phyloP scores from a whole-genome alignment of 1,139 yeast species.

The Diutina siamensis region DNA sequence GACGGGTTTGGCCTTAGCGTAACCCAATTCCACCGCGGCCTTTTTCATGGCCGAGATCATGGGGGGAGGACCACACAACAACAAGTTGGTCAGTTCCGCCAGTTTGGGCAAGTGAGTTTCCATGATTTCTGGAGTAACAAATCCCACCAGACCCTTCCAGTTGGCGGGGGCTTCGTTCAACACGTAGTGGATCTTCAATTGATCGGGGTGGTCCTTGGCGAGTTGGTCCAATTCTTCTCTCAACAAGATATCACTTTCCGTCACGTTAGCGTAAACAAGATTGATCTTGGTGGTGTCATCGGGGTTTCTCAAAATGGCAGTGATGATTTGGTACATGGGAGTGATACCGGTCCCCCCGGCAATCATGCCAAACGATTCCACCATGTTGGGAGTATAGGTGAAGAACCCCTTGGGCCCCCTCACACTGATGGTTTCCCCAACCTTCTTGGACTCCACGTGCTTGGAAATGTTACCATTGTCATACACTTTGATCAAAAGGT shows the following conservation, averaged over 20 bases:
- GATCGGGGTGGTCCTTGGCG: slow-evolving; percentile 47
- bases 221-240: slow-evolving; percentile 69
- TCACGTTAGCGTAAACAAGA: slow-evolving; percentile 12
- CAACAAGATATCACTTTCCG: slow-evolving; percentile 20
- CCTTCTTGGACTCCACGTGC: slow-evolving; percentile 52
- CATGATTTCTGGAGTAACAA: slow-evolving; percentile 68
- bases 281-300: slow-evolving; percentile 11
- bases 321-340: slow-evolving; percentile 13
- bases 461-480: slow-evolving; percentile 84
- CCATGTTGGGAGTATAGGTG: slow-evolving; percentile 75
- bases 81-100: slow-evolving; percentile 51
- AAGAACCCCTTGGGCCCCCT: slow-evolving; percentile 95
- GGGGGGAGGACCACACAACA: slow-evolving; percentile 93
- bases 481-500: slow-evolving; percentile 83
- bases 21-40: slow-evolving; percentile 71
- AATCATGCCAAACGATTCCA: slow-evolving; percentile 67
- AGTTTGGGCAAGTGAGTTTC: slow-evolving; percentile 56
- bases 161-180: slow-evolving; percentile 63
- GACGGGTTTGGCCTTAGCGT: slow-evolving; percentile 78
- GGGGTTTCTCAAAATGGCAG: slow-evolving; percentile 12
- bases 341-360: slow-evolving; percentile 15
- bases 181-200: slow-evolving; percentile 58
- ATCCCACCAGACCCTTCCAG: slow-evolving; percentile 82
- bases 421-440: slow-evolving; percentile 62
- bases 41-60: slow-evolving; percentile 74